Evolutionary conservation across 1,139 yeast genomes (phyloP).

Genomic region (Blastobotrys capitulatus): DNA sequence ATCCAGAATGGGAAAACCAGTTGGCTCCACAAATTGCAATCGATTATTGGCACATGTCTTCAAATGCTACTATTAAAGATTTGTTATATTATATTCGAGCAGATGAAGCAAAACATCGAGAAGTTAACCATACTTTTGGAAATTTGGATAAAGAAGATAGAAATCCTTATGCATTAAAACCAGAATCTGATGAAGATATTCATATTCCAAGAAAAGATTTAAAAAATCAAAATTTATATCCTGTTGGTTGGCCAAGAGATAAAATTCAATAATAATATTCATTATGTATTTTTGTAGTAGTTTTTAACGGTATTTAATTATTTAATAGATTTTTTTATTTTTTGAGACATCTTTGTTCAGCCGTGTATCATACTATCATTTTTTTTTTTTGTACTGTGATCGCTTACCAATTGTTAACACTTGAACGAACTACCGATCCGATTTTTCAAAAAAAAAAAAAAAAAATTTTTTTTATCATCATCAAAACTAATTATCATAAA

Average conservation of each 20-base stretch:
- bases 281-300: no score
- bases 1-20: slow-evolving; percentile 43
- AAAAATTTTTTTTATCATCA: not conserved
- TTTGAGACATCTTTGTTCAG: not conserved
- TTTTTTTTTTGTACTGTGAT: not conserved
- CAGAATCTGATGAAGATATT: slow-evolving; percentile 34
- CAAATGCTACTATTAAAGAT: slow-evolving; percentile 52
- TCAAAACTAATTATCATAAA: not conserved
- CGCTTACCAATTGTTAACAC: no score
- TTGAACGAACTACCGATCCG: no score
- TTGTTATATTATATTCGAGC: slow-evolving; percentile 53
- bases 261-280: slow-evolving; percentile 31
- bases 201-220: slow-evolving; percentile 56
- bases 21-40: slow-evolving; percentile 46
- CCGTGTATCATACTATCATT: not conserved
- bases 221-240: slow-evolving; percentile 40
- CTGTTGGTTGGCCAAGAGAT: slow-evolving; percentile 61
- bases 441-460: no score
- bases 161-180: slow-evolving; percentile 58
- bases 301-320: no score
- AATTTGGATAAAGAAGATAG: slow-evolving; percentile 53
- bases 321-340: no score
- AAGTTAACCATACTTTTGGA: slow-evolving; percentile 72
- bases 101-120: slow-evolving; percentile 72
- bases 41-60: slow-evolving; percentile 55